Evolutionary conservation across 345 rosid species (phyloP), one percentile per base, ranked within the genome.

Genomic region (Odontarrhena argentea): DNA sequence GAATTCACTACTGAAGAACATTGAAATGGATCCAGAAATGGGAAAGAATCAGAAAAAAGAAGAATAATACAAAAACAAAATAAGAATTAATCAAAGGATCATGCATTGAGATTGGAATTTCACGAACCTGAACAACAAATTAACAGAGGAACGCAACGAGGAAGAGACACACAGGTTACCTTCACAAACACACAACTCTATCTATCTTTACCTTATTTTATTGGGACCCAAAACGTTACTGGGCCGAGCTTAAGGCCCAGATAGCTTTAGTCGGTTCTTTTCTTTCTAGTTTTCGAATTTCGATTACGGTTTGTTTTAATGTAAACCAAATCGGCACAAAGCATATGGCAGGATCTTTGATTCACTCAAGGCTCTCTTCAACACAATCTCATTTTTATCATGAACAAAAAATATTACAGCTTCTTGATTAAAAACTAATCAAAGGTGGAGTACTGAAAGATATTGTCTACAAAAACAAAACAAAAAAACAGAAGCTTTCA

Each of bases 361-460:
- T 28, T 32, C 22, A 18, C 22, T 18, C 22, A 18, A 18, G 22
- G 22, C 22, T 18, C 22, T 18, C 22, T 18, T 18, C 36, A 4
- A 32, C 36, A 32, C 36, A 32, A 51, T 51, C 22, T 61, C 53
- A 55, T 30, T 6, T n/a, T 63, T 55, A 48, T 56, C 47, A 50
- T 65, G 55, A 65, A 73, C 66, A 50, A 43, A 65, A 69, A 55
- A 59, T 32, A 41, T 71, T 65, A 72, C 76, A 56, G 46, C 52
- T 47, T 55, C 38, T 64, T 40, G 65, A 56, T 56, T 56, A 18
- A 47, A 48, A 55, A 47, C 59, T 71, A 56, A 55, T 48, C 64
- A 71, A 40, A 71, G 2, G 69, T 18, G 45, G 57, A 70, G 43
- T 43, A 54, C 49, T 54, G 43, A 64, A 18, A 55, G 38, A 9